Evolutionary conservation across 352 stramenopile genomes (phyloP), one percentile per base, ranked within the genome.

Genomic region (Plasmopara viticola): DNA sequence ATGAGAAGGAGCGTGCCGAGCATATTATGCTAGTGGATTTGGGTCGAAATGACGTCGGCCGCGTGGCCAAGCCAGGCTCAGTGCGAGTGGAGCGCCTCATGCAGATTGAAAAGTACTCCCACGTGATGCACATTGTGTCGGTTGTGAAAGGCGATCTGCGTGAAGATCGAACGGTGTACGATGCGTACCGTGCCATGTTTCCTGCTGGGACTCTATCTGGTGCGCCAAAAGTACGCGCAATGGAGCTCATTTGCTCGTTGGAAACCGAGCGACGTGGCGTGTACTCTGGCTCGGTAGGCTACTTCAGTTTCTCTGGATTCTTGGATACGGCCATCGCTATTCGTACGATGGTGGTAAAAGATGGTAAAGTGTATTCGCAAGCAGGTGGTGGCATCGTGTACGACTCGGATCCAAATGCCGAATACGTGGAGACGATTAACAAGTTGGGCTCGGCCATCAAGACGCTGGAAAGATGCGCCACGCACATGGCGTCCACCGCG

Each of bases 21-120:
- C 87, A 96, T 74, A 91, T 96, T 50, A 96, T 96, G 87, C 72
- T 96, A 8, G 86, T 96, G 39, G 87, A 96, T 57, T 58, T 96
- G 6, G 87, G 87, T 5, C 82, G 87, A 33, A 96, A 96, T 50
- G 87, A 96, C 50, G 74, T 95, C 15, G 87, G 87, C 7, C 82
- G 86, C 15, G 87, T 96, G 14, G 82, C 82, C 31, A 82, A 72
- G 56, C 84, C 86, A 2, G 86, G 86, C 9, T 74, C 80, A 1
- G 86, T 95, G 31, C 78, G 72, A 7, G 84, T 95, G 20, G 82
- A 95, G 52, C 68, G 68, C 45, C 76, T 95, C 51, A 94, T 95
- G 86, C 72, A 91, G 64, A 92, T 95, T 49, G 86, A 95, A 51
- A 91, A 92, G 67, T 95, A 95, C 72, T 94, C 84, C 50, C 86